Evolutionary conservation across 2,329 filamentous ascomycete species (phyloP).

Genomic region (Penicillium sp.): DNA sequence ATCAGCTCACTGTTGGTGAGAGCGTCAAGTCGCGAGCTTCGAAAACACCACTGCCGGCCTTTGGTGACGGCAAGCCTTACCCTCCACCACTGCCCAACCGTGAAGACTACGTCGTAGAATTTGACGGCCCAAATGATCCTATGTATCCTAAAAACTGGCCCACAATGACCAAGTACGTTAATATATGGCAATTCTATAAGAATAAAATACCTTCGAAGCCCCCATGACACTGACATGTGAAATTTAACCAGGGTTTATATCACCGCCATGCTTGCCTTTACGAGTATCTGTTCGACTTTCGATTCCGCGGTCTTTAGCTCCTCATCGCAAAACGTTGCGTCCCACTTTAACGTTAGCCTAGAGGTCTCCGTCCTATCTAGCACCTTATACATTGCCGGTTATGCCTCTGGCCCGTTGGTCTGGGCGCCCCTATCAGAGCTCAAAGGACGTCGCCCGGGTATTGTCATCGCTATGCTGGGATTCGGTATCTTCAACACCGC

Average conservation of each 20-base stretch:
- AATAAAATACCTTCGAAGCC: background rate
- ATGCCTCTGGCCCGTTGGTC: constrained; percentile 57
- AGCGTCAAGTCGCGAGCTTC: constrained; percentile 27
- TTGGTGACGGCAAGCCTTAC: constrained; percentile 48
- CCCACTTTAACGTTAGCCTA: constrained; percentile 43
- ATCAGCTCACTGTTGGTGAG: constrained; percentile 42
- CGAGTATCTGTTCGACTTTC: constrained; percentile 47
- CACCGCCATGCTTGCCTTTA: constrained; percentile 23
- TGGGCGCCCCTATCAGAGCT: constrained; percentile 64
- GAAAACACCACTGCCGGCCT: constrained; percentile 23
- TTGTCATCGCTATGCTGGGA: constrained; percentile 43
- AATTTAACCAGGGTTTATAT: constrained; percentile 11
- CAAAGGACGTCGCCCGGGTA: constrained; percentile 56
- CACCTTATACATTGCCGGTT: constrained; percentile 50
- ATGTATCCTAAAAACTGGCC: constrained; percentile 57
- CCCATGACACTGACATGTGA: background rate
- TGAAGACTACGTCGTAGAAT: constrained; percentile 59
- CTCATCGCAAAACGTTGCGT: constrained; percentile 57
- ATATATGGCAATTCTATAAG: background rate
- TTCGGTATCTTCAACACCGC: constrained; percentile 48
- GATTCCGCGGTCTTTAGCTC: constrained; percentile 65
- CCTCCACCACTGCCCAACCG: constrained; percentile 52
- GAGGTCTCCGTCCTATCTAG: constrained; percentile 47
- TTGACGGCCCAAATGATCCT: constrained; percentile 54
- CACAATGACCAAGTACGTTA: constrained; percentile 44